Evolutionary conservation across 2,329 filamentous ascomycete genomes (phyloP).

Genomic region (Rutstroemia sp.): DNA sequence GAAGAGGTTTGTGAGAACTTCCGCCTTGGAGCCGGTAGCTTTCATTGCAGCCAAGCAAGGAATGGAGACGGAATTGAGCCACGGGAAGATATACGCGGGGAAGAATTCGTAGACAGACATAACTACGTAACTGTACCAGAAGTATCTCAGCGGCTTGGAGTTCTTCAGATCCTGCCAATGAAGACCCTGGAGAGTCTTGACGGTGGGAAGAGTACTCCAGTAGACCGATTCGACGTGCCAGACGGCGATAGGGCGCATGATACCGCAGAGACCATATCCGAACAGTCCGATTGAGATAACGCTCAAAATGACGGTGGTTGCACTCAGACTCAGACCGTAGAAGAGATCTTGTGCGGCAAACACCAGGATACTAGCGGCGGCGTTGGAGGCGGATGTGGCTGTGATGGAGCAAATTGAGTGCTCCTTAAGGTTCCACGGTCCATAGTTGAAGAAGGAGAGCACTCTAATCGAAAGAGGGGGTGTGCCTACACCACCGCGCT

Average conservation of each 20-base stretch:
- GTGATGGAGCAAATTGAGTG: slow-evolving; percentile 48
- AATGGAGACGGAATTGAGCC: slow-evolving; percentile 35
- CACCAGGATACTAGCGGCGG: slow-evolving; percentile 34
- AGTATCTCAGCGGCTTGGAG: slow-evolving; percentile 34
- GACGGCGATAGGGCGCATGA: slow-evolving; percentile 39
- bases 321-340: slow-evolving; percentile 35
- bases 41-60: slow-evolving; percentile 39
- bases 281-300: slow-evolving; percentile 41
- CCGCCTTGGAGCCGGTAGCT: slow-evolving; percentile 21
- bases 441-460: slow-evolving; percentile 41
- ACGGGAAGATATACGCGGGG: slow-evolving; percentile 40
- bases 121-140: slow-evolving; percentile 35
- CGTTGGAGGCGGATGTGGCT: slow-evolving; percentile 46
- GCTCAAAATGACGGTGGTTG: slow-evolving; percentile 37
- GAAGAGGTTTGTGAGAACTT: slow-evolving; percentile 40
- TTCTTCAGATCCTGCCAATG: slow-evolving; percentile 33
- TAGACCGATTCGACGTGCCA: slow-evolving; percentile 43
- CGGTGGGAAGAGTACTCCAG: slow-evolving; percentile 34
- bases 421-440: slow-evolving; percentile 48
- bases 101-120: slow-evolving; percentile 42
- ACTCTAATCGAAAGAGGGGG: slow-evolving; percentile 36
- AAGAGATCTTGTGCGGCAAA: slow-evolving; percentile 41
- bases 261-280: slow-evolving; percentile 42
- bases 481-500: slow-evolving; percentile 33
- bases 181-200: slow-evolving; percentile 34